Percentiles rank a stretch among this genome's conserved stretches.
Evolutionary conservation across 2,329 filamentous ascomycete genomes (phyloP).

Genomic region (Clarireedia sp.): DNA sequence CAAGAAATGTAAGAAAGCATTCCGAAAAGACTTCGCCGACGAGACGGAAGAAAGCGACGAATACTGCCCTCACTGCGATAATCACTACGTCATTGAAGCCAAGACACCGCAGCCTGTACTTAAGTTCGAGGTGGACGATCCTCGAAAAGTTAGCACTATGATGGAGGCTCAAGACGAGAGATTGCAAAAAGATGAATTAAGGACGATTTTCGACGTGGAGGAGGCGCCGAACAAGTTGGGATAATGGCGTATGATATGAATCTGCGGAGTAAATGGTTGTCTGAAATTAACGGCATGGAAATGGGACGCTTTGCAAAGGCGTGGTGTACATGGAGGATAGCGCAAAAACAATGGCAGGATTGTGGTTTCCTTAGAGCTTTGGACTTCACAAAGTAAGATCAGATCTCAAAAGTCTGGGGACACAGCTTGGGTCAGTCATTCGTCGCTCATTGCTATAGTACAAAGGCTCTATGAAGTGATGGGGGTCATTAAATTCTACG

Average conservation of each 20-base stretch:
- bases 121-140: conserved; percentile 86
- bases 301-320: background rate
- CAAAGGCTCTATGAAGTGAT: conserved; percentile 25
- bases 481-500: conserved; percentile 13
- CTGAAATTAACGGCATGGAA: conserved; percentile 28
- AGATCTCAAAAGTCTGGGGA: background rate
- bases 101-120: conserved; percentile 73
- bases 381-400: too few relatives aligned
- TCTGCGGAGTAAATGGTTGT: background rate
- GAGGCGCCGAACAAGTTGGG: conserved; percentile 69
- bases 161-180: conserved; percentile 70
- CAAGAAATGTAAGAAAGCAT: conserved; percentile 98
- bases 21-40: conserved; percentile 75
- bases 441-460: conserved; percentile 31
- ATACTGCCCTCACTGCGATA: conserved; percentile 98
- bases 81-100: conserved; percentile 93
- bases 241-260: conserved; percentile 34
- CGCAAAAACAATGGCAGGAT: background rate
- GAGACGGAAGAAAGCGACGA: conserved; percentile 97
- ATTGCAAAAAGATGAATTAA: conserved; percentile 47
- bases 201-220: conserved; percentile 69
- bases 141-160: conserved; percentile 79
- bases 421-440: conserved; percentile 9
- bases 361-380: too few relatives aligned
- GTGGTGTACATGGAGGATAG: background rate